Evolutionary conservation across 192 early-diverging fungal species (phyloP), one percentile per base, ranked within the genome.

Genomic region (Lobulomyces angularis): DNA sequence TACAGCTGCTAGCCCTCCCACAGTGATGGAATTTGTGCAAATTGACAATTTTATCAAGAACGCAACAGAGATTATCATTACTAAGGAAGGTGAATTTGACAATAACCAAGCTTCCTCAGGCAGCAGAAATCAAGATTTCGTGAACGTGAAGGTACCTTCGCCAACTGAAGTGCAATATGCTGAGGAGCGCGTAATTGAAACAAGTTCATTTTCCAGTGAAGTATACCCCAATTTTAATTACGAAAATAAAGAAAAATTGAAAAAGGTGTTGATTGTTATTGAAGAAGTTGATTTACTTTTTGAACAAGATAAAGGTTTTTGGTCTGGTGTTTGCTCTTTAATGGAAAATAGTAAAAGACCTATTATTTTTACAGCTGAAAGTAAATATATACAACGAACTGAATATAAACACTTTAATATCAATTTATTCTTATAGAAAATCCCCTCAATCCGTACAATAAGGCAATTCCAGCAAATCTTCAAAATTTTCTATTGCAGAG

Each of bases 221-320:
- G n/a, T n/a, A n/a, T n/a, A n/a, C 44, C 19, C 37, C 44, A n/a
- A 32, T 12, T 3, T 48, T 41, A 9, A 42, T 8, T 39, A 37
- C 6, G 37, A 46, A 30, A 48, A 40, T 18, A 39, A 49, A 33
- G 9, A n/a, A n/a, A n/a, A n/a, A n/a, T n/a, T n/a, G 27, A 56
- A 50, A 8, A 77, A 83, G 37, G 65, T 77, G 41, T 52, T 90
- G 25, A 70, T 90, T 17, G 53, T 90, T n/a, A 59, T 90, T 19
- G 87, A 90, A 48, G 80, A 90, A 24, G 78, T 79, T 1, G 87
- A 90, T 48, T 57, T 87, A 8, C 46, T 87, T 4, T 86, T 77
- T 67, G 81, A 87, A 25, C 71, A 81, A 19, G 87, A 90, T 47
- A 78, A 77, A 29, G 78, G 80, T 2, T 78, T 87, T 26, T 86